These are phyloP conservation scores for Trebouxia sp. DNA, from an alignment of 139 green algal species.

Conservation along the genomic window DNA sequence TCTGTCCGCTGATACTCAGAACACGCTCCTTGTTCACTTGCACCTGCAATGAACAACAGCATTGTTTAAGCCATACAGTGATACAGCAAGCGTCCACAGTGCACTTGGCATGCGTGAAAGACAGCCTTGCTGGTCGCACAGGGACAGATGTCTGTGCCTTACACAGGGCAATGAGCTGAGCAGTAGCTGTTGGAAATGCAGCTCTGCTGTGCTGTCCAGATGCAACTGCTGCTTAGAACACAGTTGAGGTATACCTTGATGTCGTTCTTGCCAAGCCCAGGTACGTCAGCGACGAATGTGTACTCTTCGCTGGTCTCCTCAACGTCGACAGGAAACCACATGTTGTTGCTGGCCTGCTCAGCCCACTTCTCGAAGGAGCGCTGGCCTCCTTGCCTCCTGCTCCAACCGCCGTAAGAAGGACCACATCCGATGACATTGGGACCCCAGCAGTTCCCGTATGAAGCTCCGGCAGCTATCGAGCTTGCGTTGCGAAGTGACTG, in stretches of 20 bases:
- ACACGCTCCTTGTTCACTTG: slow-evolving; percentile 28
- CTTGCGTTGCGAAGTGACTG: background rate
- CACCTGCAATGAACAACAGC: slow-evolving; percentile 28
- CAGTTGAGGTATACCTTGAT: slow-evolving; percentile 34
- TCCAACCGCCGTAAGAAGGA: background rate
- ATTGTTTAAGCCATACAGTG: too few relatives aligned
- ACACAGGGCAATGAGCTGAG: too few relatives aligned
- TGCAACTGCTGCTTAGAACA: too few relatives aligned
- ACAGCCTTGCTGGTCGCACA: too few relatives aligned
- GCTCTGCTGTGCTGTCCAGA: too few relatives aligned
- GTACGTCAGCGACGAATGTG: slow-evolving; percentile 32
- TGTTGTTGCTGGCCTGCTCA: background rate
- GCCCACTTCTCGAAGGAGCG: background rate
- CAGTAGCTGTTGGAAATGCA: too few relatives aligned
- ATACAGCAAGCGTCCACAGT: too few relatives aligned
- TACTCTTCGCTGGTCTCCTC: slow-evolving; percentile 24
- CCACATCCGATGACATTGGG: background rate
- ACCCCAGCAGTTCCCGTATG: too few relatives aligned
- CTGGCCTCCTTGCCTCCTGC: background rate
- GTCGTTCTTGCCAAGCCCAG: slow-evolving; percentile 28
- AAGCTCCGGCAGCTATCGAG: background rate
- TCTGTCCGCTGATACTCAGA: slow-evolving; percentile 21
- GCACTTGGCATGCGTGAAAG: background rate
- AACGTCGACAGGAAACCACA: slow-evolving; percentile 30
- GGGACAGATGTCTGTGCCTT: too few relatives aligned